These are phyloP conservation scores for Friedmanniomyces simplex DNA, from an alignment of 495 filamentous ascomycete species.

Conservation along the genomic window DNA sequence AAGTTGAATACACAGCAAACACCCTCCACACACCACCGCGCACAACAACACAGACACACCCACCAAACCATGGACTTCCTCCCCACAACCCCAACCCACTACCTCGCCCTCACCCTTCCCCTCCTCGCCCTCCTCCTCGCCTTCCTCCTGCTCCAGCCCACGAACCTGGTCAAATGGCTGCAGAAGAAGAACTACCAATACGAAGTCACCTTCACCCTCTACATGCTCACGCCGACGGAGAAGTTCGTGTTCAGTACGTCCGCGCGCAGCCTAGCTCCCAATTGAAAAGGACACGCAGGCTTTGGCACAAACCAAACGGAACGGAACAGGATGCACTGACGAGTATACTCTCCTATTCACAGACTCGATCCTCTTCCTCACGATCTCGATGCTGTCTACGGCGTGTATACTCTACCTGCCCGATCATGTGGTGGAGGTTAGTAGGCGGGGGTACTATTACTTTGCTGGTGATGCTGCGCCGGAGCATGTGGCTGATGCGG, in stretches of 20 bases:
- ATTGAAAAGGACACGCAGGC: not conserved
- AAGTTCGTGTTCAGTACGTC: constrained; percentile 75
- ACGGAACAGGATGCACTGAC: not conserved
- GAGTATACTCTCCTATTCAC: not conserved
- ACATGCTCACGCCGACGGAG: constrained; percentile 78
- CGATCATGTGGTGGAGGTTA: constrained; percentile 69
- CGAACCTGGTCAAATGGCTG: constrained; percentile 50
- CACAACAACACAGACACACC: not conserved
- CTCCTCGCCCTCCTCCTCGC: constrained; percentile 12
- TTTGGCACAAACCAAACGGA: too few species aligned
- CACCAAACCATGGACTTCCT: constrained; percentile 9
- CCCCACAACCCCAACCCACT: not conserved
- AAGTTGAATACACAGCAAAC: not conserved
- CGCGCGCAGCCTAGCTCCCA: not conserved
- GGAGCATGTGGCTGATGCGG: not conserved
- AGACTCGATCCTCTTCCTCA: constrained; percentile 88
- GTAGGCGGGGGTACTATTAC: constrained; percentile 85
- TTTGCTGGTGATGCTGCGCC: constrained; percentile 57
- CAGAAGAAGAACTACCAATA: constrained; percentile 78
- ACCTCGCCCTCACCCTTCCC: not conserved
- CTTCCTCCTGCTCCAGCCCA: constrained; percentile 25
- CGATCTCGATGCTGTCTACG: constrained; percentile 72
- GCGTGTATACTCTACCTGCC: constrained; percentile 86
- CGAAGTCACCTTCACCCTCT: constrained; percentile 73
- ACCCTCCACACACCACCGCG: not conserved